Percentiles rank a stretch among this genome's conserved stretches.
These are phyloP conservation scores for Lipomyces yamadae DNA, from an alignment of 805 yeast species.

Conservation along the genomic window DNA sequence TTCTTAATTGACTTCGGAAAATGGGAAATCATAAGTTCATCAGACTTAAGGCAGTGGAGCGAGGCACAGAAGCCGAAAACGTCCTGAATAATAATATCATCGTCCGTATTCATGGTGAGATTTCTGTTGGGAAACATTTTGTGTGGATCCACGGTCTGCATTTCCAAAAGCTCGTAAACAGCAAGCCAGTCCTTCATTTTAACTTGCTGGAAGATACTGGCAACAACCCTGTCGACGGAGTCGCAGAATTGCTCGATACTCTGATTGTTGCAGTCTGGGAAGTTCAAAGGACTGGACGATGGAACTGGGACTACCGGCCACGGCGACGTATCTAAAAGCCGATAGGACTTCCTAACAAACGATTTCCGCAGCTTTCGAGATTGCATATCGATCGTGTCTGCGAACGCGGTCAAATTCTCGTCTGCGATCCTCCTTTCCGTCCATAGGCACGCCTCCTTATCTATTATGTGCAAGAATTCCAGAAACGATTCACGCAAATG, in stretches of 20 bases:
- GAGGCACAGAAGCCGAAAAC: conserved; percentile 72
- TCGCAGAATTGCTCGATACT: conserved; percentile 64
- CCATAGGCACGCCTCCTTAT: conserved; percentile 59
- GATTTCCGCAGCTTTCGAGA: conserved; percentile 70
- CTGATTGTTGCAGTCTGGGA: conserved; percentile 20
- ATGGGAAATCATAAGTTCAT: conserved; percentile 51
- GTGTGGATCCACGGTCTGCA: conserved; percentile 62
- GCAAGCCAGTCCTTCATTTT: conserved; percentile 77
- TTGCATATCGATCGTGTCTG: conserved; percentile 47
- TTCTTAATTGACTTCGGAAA: conserved; percentile 74
- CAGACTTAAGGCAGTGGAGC: conserved; percentile 53
- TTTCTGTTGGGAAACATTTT: conserved; percentile 62
- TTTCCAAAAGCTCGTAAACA: conserved; percentile 73
- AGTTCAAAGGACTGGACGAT: conserved; percentile 7
- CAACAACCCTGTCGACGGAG: conserved; percentile 65
- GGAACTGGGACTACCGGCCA: conserved; percentile 36
- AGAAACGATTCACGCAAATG: conserved; percentile 63
- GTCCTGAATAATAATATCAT: conserved; percentile 65
- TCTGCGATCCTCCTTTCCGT: conserved; percentile 23
- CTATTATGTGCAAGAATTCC: conserved; percentile 67
- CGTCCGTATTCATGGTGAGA: conserved; percentile 53
- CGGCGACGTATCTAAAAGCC: conserved; percentile 44
- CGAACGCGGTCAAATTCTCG: conserved; percentile 30
- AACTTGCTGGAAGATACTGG: conserved; percentile 60
- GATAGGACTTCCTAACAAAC: conserved; percentile 49